A percentile compares a stretch with the other conserved stretches of the same genome.
phyloP scores from a whole-genome alignment of 1,284 basidiomycete species.

The Mycena sp. region DNA sequence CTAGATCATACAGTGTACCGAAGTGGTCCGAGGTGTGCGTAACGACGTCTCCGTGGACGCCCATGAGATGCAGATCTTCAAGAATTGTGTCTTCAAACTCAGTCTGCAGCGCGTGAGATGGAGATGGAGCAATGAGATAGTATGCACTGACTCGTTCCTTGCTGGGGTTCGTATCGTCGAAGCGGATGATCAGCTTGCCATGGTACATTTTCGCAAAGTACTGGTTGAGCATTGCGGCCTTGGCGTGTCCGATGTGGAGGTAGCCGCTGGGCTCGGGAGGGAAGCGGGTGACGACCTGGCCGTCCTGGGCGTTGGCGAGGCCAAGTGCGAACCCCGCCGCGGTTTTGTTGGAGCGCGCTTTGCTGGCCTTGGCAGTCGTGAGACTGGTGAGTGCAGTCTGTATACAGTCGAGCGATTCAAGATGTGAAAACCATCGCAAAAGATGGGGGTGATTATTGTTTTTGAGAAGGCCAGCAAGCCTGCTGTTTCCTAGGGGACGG shows the following conservation, averaged over 20 bases:
- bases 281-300: constrained; percentile 96
- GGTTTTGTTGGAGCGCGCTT: constrained; percentile 76
- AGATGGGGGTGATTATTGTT: constrained; percentile 89
- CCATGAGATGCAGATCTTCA: constrained; percentile 89
- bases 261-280: constrained; percentile 99
- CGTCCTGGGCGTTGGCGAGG: constrained; percentile 86
- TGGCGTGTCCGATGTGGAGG: constrained; percentile 98
- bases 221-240: constrained; percentile 96
- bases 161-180: constrained; percentile 98
- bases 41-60: constrained; percentile 83
- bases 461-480: constrained; percentile 83
- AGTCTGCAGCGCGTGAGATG: constrained; percentile 54
- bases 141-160: constrained; percentile 84
- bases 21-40: constrained; percentile 98
- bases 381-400: constrained; percentile 69
- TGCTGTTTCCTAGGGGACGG: constrained; percentile 61
- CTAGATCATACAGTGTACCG: constrained; percentile 86
- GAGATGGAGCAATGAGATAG: constrained; percentile 1
- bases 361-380: constrained; percentile 76
- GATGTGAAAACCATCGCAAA: constrained; percentile 85
- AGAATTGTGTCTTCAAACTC: constrained; percentile 96
- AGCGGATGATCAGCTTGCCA: constrained; percentile 94
- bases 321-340: constrained; percentile 93
- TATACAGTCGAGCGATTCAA: constrained; percentile 83
- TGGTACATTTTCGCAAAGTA: constrained; percentile 98